Evolutionary conservation across 257 asterid genomes (phyloP).

Genomic region (Solanum arcanum): DNA sequence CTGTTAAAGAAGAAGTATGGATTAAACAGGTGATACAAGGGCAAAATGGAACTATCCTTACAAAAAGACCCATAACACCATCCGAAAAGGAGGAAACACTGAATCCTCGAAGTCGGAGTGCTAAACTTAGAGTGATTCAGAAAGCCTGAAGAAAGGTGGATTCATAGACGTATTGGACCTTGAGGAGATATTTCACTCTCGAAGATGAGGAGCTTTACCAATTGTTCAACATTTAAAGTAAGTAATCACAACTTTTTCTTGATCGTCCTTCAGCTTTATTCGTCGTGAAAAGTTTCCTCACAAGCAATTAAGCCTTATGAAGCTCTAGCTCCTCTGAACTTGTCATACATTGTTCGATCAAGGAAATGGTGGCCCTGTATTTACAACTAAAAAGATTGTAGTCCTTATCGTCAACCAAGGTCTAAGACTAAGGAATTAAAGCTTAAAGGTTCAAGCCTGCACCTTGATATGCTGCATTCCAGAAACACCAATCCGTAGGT

Average conservation of each 20-base stretch:
- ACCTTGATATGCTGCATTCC: neutral
- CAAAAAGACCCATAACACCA: conserved; percentile 91
- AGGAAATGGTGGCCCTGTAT: neutral
- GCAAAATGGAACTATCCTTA: conserved; percentile 40
- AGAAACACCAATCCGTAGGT: neutral
- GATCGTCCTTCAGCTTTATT: neutral
- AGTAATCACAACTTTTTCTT: neutral
- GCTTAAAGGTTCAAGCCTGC: neutral
- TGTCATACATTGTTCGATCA: neutral
- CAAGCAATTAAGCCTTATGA: neutral
- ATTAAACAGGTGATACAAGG: conserved; percentile 62
- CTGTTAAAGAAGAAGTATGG: conserved; percentile 54
- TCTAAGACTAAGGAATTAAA: neutral
- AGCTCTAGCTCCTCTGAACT: neutral
- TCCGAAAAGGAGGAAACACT: conserved; percentile 71
- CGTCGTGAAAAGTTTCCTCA: neutral
- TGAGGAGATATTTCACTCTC: neutral
- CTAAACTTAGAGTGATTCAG: conserved; percentile 86
- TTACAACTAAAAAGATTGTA: neutral
- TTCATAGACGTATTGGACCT: neutral
- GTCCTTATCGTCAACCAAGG: neutral
- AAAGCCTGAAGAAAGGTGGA: conserved; percentile 30
- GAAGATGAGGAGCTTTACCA: neutral
- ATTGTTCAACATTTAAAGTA: neutral
- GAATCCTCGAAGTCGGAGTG: conserved; percentile 83